phyloP scores from a whole-genome alignment of 73 alveolate genomes.

The Diophrys appendiculata region DNA sequence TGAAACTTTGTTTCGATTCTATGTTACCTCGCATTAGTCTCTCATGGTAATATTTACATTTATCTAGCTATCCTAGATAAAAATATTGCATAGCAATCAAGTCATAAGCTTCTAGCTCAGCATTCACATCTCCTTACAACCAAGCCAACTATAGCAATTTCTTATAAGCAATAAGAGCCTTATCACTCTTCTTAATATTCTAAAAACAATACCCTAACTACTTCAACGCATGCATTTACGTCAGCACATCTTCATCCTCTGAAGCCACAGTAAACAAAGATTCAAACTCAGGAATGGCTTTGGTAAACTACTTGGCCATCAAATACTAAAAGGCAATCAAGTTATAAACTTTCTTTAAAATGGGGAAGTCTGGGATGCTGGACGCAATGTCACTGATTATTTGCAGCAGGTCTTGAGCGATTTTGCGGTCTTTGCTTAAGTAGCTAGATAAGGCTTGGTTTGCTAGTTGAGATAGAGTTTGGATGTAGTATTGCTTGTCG shows the following conservation, averaged over 20 bases:
- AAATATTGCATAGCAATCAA: conserved; percentile 37
- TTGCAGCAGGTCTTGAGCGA: neutral
- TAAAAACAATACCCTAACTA: conserved; percentile 9
- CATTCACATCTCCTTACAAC: conserved; percentile 23
- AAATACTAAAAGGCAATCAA: neutral
- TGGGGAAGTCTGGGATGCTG: neutral
- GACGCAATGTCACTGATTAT: neutral
- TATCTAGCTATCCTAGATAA: conserved; percentile 48
- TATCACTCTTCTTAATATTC: conserved; percentile 38
- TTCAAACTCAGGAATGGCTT: neutral
- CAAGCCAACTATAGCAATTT: conserved; percentile 52
- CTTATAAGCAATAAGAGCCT: conserved; percentile 45
- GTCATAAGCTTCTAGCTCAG: conserved; percentile 58
- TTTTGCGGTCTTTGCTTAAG: conserved; percentile 4
- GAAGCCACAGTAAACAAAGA: neutral
- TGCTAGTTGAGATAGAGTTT: too few relatives aligned
- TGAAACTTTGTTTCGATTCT: conserved; percentile 44
- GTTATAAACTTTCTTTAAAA: conserved; percentile 9
- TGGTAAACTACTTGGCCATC: neutral
- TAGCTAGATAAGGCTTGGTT: too few relatives aligned
- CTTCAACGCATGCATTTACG: conserved; percentile 15
- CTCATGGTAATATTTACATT: conserved; percentile 53
- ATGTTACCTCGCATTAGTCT: conserved; percentile 47
- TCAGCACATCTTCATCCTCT: neutral
- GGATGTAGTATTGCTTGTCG: neutral